phyloP scores from a whole-genome alignment of 176 grass and related monocot species.

The Olyra latifolia region DNA sequence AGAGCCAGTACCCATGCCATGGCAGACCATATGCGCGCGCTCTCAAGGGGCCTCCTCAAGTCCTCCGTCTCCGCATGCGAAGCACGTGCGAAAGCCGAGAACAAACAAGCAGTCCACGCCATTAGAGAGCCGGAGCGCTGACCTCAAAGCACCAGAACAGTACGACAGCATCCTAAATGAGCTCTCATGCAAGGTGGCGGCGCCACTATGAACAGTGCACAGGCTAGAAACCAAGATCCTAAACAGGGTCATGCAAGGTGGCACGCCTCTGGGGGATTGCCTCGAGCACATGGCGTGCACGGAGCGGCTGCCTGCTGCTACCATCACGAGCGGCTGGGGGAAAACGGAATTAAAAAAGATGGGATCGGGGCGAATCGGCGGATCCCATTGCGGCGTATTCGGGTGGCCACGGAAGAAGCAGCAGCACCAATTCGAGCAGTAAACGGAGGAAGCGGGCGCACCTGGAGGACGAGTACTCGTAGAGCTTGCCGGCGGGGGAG shows the following conservation, averaged over 20 bases:
- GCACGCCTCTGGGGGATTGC: slow-evolving; percentile 25
- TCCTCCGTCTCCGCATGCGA: too few species aligned
- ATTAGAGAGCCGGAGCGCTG: background rate
- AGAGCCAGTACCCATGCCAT: slow-evolving; percentile 9
- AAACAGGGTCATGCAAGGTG: slow-evolving; percentile 21
- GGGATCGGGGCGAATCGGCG: background rate
- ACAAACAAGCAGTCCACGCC: background rate
- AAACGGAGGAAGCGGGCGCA: background rate
- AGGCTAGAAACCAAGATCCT: background rate
- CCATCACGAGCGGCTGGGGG: background rate
- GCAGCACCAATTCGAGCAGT: background rate
- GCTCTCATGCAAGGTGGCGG: background rate
- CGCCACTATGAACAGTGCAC: background rate
- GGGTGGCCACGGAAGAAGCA: background rate
- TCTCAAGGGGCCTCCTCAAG: too few species aligned
- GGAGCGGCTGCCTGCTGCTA: background rate
- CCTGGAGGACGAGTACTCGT: slow-evolving; percentile 70
- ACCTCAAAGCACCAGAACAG: background rate
- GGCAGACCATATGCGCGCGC: background rate
- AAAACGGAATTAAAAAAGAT: background rate
- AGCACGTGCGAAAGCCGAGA: background rate
- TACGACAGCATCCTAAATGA: background rate
- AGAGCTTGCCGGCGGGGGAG: slow-evolving; percentile 68
- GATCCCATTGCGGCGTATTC: background rate
- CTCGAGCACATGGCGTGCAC: slow-evolving; percentile 38